Percentiles rank a stretch among this genome's conserved stretches.
These are phyloP conservation scores for Aspergillus tanneri DNA, from an alignment of 2,329 filamentous ascomycete species.

Conservation along the genomic window DNA sequence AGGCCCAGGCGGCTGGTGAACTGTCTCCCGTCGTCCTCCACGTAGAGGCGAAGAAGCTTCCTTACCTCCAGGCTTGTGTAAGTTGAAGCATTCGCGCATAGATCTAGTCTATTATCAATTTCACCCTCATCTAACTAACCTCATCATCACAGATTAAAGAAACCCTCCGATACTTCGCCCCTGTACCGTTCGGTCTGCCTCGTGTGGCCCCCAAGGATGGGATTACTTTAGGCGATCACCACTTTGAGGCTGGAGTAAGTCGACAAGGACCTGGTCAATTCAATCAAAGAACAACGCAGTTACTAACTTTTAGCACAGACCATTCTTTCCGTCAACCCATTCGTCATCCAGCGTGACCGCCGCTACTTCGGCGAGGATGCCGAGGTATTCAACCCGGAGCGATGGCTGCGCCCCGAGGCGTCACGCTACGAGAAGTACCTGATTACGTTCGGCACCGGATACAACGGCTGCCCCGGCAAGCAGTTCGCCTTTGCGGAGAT, in stretches of 20 bases:
- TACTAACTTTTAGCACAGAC: too few relatives aligned
- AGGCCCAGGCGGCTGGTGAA: slow-evolving; percentile 19
- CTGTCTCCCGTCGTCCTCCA: slow-evolving; percentile 25
- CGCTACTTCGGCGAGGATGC: slow-evolving; percentile 24
- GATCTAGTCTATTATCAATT: too few relatives aligned
- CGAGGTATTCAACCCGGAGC: slow-evolving; percentile 25
- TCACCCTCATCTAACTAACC: too few relatives aligned
- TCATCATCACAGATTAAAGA: slow-evolving; percentile 36
- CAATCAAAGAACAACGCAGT: too few relatives aligned
- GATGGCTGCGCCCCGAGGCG: slow-evolving; percentile 22
- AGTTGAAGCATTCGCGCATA: too few relatives aligned
- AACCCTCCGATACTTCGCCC: slow-evolving; percentile 35
- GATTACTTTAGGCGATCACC: slow-evolving; percentile 30
- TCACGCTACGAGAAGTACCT: neutral
- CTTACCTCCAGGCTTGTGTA: slow-evolving; percentile 39
- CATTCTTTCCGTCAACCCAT: slow-evolving; percentile 37
- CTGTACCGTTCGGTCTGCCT: slow-evolving; percentile 30
- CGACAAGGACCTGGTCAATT: neutral
- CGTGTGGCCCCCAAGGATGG: slow-evolving; percentile 33
- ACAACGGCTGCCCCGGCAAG: neutral
- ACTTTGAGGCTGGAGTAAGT: slow-evolving; percentile 29
- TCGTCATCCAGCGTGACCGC: slow-evolving; percentile 25
- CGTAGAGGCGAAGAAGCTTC: slow-evolving; percentile 31
- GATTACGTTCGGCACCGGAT: neutral
- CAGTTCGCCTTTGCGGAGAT: neutral